These are phyloP conservation scores for Diaporthe ampelina DNA, from an alignment of 2,329 filamentous ascomycete genomes.

Conservation along the genomic window DNA sequence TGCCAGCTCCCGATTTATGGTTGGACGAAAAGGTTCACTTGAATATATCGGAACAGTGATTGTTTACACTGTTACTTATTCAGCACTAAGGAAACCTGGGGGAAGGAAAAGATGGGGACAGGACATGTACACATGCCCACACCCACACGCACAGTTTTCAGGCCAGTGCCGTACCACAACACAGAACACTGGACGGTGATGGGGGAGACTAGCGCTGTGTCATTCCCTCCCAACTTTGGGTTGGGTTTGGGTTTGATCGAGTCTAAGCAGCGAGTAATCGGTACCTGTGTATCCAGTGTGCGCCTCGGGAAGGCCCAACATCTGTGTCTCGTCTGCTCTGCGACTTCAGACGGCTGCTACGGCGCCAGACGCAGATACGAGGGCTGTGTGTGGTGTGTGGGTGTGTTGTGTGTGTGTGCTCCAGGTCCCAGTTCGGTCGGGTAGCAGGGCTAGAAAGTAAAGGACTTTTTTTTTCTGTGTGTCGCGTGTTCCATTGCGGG, in stretches of 20 bases:
- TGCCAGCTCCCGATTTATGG: background rate
- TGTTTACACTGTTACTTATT: background rate
- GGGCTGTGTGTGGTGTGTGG: background rate
- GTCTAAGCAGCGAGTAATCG: constrained; percentile 33
- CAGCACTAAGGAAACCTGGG: background rate
- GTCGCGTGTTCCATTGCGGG: constrained; percentile 1
- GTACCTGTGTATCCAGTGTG: constrained; percentile 24
- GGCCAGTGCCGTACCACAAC: background rate
- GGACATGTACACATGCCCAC: background rate
- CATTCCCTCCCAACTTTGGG: constrained; percentile 1
- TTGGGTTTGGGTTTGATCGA: constrained; percentile 29
- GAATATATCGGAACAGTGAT: background rate
- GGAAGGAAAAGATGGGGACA: background rate
- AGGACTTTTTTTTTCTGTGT: background rate
- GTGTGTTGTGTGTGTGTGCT: background rate
- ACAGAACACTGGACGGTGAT: background rate
- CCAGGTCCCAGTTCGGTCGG: background rate
- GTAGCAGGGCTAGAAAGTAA: background rate
- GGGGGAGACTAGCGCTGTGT: constrained; percentile 13
- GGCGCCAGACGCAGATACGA: constrained; percentile 36
- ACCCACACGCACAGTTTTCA: background rate
- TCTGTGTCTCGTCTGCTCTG: constrained; percentile 3
- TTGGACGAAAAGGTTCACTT: background rate
- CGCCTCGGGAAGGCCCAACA: background rate
- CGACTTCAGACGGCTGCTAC: constrained; percentile 13